These are phyloP conservation scores for Pseudohalonectria lignicola DNA, from an alignment of 2,329 filamentous ascomycete species.

Conservation along the genomic window DNA sequence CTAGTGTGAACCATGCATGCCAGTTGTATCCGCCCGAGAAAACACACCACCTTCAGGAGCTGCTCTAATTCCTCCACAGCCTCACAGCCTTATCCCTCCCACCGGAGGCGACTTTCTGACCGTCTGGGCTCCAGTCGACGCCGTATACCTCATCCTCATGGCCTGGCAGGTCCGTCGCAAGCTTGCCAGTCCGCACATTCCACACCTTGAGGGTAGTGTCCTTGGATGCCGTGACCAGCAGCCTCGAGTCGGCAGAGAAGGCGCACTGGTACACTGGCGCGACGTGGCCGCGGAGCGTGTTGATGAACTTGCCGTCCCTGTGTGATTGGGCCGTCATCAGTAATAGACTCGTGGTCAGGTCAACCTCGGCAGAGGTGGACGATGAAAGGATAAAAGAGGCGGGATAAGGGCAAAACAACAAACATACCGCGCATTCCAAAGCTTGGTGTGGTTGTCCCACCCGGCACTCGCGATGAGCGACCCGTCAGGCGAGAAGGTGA, in stretches of 20 bases:
- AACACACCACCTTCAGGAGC: no score
- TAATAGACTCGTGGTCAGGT: not conserved
- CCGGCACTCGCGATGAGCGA: constrained; percentile 75
- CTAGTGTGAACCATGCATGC: no score
- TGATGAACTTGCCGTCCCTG: constrained; percentile 66
- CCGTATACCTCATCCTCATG: constrained; percentile 92
- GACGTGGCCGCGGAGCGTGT: constrained; percentile 78
- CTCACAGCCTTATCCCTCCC: constrained; percentile 80
- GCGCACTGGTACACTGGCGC: constrained; percentile 86
- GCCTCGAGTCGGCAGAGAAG: constrained; percentile 85
- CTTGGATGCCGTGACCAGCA: constrained; percentile 79
- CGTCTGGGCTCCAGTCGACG: constrained; percentile 90
- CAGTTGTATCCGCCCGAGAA: no score
- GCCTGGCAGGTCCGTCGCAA: constrained; percentile 71
- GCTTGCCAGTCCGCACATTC: constrained; percentile 77
- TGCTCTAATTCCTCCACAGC: constrained; percentile 50
- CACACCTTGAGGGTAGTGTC: constrained; percentile 93
- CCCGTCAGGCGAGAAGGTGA: constrained; percentile 87
- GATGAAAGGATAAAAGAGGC: not conserved
- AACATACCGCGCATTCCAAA: constrained; percentile 72
- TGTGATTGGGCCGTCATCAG: not conserved
- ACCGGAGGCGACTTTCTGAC: constrained; percentile 77
- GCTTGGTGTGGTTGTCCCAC: constrained; percentile 91
- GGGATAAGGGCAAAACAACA: not conserved
- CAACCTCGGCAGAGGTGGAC: not conserved